A percentile compares a stretch with the other conserved stretches of the same genome.
Evolutionary conservation across 495 filamentous ascomycete species (phyloP).

Genomic region (Penicillium diatomitis): DNA sequence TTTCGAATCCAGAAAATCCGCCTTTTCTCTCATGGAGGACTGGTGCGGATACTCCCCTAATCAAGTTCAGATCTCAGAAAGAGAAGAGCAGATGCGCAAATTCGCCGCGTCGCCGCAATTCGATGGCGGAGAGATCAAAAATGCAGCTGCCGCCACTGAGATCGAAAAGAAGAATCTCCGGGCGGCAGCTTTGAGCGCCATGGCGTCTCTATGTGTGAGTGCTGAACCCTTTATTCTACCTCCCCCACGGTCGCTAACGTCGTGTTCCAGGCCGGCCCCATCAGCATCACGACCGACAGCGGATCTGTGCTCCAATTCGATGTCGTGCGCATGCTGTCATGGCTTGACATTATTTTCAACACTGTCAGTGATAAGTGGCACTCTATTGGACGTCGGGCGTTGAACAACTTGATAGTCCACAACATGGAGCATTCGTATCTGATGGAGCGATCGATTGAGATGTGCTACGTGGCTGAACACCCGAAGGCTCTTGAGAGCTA

Average conservation of each 20-base stretch:
- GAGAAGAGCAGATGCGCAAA: constrained; percentile 83
- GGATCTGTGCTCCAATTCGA: constrained; percentile 81
- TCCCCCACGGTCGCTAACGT: background rate
- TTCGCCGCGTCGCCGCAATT: constrained; percentile 59
- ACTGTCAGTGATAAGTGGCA: constrained; percentile 83
- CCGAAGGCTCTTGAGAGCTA: constrained; percentile 88
- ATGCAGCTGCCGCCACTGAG: constrained; percentile 79
- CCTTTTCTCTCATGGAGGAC: constrained; percentile 94
- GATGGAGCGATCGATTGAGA: constrained; percentile 75
- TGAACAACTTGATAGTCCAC: constrained; percentile 84
- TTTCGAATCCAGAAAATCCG: constrained; percentile 86
- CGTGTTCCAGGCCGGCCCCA: constrained; percentile 58
- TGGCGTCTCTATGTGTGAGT: constrained; percentile 84
- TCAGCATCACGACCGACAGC: constrained; percentile 79
- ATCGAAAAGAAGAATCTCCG: constrained; percentile 90
- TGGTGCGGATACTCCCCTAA: constrained; percentile 98
- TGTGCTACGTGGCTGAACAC: constrained; percentile 63
- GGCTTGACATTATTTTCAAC: constrained; percentile 91
- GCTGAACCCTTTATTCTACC: background rate
- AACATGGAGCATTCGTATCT: constrained; percentile 79
- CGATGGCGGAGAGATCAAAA: constrained; percentile 60
- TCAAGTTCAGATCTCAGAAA: constrained; percentile 66
- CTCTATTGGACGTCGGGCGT: constrained; percentile 78
- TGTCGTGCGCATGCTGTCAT: constrained; percentile 79
- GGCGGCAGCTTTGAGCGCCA: constrained; percentile 84